phyloP scores from a whole-genome alignment of 371 early-diverging fungal species.

The Rhizopus arrhizus region DNA sequence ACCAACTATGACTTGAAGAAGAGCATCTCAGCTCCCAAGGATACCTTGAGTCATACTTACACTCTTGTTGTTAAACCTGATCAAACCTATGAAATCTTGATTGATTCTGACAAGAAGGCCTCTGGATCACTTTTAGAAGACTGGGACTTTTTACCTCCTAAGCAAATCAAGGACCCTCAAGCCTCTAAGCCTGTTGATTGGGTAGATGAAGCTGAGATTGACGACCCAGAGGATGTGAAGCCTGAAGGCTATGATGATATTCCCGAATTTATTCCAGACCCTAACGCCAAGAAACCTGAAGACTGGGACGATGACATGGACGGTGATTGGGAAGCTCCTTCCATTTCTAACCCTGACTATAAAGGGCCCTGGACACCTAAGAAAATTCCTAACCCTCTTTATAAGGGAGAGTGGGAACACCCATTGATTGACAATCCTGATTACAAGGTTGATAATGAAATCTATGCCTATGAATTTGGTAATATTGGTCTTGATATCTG shows the following conservation, averaged over 20 bases:
- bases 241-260: conserved; percentile 88
- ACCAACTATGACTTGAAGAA: conserved; percentile 82
- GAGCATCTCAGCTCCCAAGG: conserved; percentile 69
- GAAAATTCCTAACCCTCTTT: conserved; percentile 89
- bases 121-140: conserved; percentile 80
- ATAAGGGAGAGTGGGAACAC: conserved; percentile 95
- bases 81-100: conserved; percentile 82
- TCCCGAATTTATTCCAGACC: conserved; percentile 81
- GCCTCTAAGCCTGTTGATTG: conserved; percentile 94
- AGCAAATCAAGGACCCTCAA: conserved; percentile 89
- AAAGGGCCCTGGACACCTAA: conserved; percentile 83
- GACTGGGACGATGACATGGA: conserved; percentile 91
- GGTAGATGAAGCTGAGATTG: conserved; percentile 88
- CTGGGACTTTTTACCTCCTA: conserved; percentile 87
- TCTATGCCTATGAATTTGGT: conserved; percentile 78
- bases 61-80: conserved; percentile 89
- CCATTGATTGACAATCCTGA: conserved; percentile 89
- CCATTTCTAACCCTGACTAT: conserved; percentile 87
- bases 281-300: conserved; percentile 85
- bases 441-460: conserved; percentile 83
- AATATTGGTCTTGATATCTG: conserved; percentile 94
- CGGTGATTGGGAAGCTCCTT: conserved; percentile 91
- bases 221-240: conserved; percentile 84
- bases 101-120: conserved; percentile 75
- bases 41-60: conserved; percentile 83